Base-by-base conservation (phyloP, 2,329 filamentous ascomycete genomes). In the Ploettnerulaceae sp. region DNA sequence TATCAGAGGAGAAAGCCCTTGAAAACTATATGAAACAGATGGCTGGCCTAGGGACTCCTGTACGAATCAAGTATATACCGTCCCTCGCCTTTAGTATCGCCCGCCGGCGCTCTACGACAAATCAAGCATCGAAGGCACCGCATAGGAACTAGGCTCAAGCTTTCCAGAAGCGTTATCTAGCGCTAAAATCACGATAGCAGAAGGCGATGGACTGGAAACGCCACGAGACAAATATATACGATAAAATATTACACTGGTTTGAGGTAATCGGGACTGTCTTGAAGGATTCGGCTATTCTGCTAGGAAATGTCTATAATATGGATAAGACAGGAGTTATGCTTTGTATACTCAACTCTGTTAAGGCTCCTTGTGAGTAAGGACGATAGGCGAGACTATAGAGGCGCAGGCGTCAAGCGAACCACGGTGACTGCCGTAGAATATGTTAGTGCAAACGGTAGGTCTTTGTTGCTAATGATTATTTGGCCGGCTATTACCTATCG, bases 181-280 rank as follows among this genome's bases (percentile, higher is more conserved):
- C 44, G 37, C 49, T 58, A 12, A 47, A 47, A 49, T 49, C 48
- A 42, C 48, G 47, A 48, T 28, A 43, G 50, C 38, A 28, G 17
- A 47, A 29, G 49, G 47, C 45, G 40, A 54, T 58, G 28, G 48
- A 38, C 47, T 47, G 21, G 43, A 22, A 51, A 47, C 48, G 49
- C 20, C 26, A 56, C 18, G 40, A 56, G 36, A 51, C 41, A 12
- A 51, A 44, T 29, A 52, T 46, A 26, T 46, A 53, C 53, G 55
- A 60, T 21, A 63, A 65, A 52, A 59, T 59, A 34, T 53, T 59
- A 54, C 58, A 64, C 64, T 57, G 45, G 55, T 64, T 67, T 57
- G 46, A 57, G 20, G 49, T 66, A 17, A 65, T 66, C 40, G 45
- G 55, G 24, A 46, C 53, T 41, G 55, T 58, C 26, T 51, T 55